phyloP scores from a whole-genome alignment of 2,329 filamentous ascomycete species.

The Paecilomyces variotii region DNA sequence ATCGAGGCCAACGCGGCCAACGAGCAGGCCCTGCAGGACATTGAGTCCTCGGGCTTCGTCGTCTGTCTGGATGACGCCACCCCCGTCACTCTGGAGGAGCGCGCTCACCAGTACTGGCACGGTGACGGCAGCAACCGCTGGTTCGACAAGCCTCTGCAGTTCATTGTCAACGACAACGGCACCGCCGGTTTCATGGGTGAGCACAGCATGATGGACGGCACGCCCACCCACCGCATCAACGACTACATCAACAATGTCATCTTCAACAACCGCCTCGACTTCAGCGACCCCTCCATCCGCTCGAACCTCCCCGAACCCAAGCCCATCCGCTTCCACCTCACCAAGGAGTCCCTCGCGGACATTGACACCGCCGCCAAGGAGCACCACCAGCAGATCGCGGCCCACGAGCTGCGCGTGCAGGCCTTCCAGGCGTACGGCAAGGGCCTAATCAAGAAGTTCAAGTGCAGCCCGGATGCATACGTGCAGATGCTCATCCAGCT shows the following conservation, averaged over 20 bases:
- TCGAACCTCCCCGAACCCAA: slow-evolving; percentile 76
- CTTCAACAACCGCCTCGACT: slow-evolving; percentile 89
- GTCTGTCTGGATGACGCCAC: slow-evolving; percentile 88
- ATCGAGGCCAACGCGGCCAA: slow-evolving; percentile 72
- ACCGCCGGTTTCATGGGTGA: slow-evolving; percentile 97
- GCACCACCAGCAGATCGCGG: slow-evolving; percentile 71
- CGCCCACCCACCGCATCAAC: slow-evolving; percentile 89
- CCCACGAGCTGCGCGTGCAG: slow-evolving; percentile 88
- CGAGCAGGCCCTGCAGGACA: slow-evolving; percentile 64
- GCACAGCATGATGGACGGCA: slow-evolving; percentile 99
- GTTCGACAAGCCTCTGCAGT: slow-evolving; percentile 97
- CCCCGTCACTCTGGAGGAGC: slow-evolving; percentile 90
- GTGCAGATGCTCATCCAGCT: slow-evolving; percentile 98
- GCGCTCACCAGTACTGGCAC: slow-evolving; percentile 95
- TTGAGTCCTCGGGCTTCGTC: slow-evolving; percentile 84
- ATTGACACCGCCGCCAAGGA: slow-evolving; percentile 71
- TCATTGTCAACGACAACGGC: slow-evolving; percentile 97
- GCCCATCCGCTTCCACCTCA: slow-evolving; percentile 70
- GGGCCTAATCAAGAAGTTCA: slow-evolving; percentile 98
- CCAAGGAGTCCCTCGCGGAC: slow-evolving; percentile 63
- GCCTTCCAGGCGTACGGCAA: slow-evolving; percentile 97
- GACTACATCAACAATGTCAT: slow-evolving; percentile 90
- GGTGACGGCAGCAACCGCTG: slow-evolving; percentile 92
- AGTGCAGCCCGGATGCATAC: slow-evolving; percentile 93
- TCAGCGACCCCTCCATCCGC: slow-evolving; percentile 68